Conservation (phyloP, 2,329 filamentous ascomycete species). For the Aspergillus vadensis region DNA sequence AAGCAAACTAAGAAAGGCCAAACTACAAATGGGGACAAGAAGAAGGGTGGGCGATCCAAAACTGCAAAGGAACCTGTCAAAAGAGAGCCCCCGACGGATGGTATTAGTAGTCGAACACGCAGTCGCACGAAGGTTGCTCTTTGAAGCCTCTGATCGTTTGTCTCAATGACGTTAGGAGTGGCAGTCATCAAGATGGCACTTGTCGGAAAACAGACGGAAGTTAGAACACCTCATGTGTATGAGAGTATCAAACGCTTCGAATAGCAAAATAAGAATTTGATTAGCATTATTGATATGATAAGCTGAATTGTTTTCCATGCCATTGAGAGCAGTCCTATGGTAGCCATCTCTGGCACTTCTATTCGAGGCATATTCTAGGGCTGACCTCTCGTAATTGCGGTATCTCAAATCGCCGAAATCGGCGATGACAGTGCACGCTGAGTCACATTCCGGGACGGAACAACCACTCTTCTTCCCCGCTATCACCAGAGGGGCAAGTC, state of each 20-base stretch:
- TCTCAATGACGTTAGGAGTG: background rate
- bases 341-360: background rate
- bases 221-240: background rate
- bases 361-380: background rate
- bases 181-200: background rate
- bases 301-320: background rate
- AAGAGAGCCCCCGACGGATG: slow-evolving; percentile 32
- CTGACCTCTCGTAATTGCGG: background rate
- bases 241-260: background rate
- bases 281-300: background rate
- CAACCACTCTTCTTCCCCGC: slow-evolving; percentile 30
- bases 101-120: slow-evolving; percentile 43
- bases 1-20: slow-evolving; percentile 14
- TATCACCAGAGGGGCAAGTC: slow-evolving; percentile 31
- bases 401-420: slow-evolving; percentile 19
- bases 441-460: slow-evolving; percentile 35
- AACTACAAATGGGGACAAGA: slow-evolving; percentile 29
- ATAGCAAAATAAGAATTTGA: background rate
- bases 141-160: background rate
- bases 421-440: slow-evolving; percentile 16
- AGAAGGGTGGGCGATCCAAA: slow-evolving; percentile 35
- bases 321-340: background rate
- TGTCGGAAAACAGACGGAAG: too few species aligned
- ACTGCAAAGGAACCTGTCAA: slow-evolving; percentile 34
- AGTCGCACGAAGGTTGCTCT: slow-evolving; percentile 39